Base-by-base conservation (phyloP, 2,329 filamentous ascomycete genomes). In the Tolypocladium amazonense region DNA sequence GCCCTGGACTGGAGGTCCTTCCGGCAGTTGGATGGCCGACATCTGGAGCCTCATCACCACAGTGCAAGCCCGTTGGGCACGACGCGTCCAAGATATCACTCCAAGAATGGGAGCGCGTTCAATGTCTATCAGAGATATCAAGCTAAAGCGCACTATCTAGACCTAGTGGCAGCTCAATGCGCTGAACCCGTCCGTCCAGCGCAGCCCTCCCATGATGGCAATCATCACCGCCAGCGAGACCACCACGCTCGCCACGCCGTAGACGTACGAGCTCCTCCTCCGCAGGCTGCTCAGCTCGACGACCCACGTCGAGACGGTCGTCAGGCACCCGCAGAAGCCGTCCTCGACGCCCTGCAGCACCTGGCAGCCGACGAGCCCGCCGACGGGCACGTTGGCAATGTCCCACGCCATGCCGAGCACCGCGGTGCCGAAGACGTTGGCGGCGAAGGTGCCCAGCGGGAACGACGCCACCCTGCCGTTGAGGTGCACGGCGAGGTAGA, bases 361-460 rank as follows among this genome's bases (percentile, higher is more conserved):
- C 72, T 89, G 86, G 62, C 88, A 92, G 0, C 84, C 85, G 0
- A 86, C 67, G 1, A 82, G 70, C 5, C 82, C 81, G 1, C 82
- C 81, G 1, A 79, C 63, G 0, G 79, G 81, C 0, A 79, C 81
- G 67, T 90, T 91, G 64, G 91, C 89, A 57, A 96, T 75, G 68
- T 95, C 89, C 77, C 84, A 96, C 37, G 85, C 82, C 80, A 91
- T 86, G 18, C 84, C 92, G 56, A 95, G 72, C 20, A 96, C 73
- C 0, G 81, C 81, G 0, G 90, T 92, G 5, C 92, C 93, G 18
- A 88, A 71, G 5, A 95, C 78, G 68, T 97, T 97, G 35, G 88
- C 90, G 0, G 77, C 75, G 67, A 97, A 96, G 0, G 93, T 97
- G 2, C 93, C 93, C 0, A 97, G 72, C 0, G 93, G 93, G 65